phyloP scores from a whole-genome alignment of 352 stramenopile genomes.

The Phytophthora chlamydospora region DNA sequence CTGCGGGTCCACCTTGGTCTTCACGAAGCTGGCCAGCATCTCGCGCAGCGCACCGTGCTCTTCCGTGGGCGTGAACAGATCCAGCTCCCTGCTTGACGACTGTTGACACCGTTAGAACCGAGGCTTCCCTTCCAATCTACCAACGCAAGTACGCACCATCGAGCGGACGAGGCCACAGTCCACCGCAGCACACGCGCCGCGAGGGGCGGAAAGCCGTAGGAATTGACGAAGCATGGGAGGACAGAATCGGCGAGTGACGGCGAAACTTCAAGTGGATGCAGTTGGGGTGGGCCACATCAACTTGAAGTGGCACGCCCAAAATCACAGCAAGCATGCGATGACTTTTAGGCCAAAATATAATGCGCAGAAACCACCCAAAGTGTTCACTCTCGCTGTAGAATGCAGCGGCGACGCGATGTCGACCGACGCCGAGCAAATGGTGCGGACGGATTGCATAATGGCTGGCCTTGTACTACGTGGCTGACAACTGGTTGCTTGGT shows the following conservation, averaged over 20 bases:
- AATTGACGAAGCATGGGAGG: conserved; percentile 36
- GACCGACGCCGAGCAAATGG: conserved; percentile 9
- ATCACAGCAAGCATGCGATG: conserved; percentile 3
- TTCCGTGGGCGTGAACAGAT: conserved; percentile 90
- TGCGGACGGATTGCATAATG: conserved; percentile 2
- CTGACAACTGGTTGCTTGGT: conserved; percentile 3
- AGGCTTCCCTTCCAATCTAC: background rate
- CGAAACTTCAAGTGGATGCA: conserved; percentile 35
- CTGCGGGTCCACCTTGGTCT: conserved; percentile 97
- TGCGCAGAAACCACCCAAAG: conserved; percentile 20
- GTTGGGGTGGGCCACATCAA: conserved; percentile 29
- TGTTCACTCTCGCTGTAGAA: conserved; percentile 20
- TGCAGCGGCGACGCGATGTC: conserved; percentile 26
- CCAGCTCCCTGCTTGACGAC: conserved; percentile 44
- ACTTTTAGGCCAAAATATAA: conserved; percentile 16
- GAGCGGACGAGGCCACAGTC: conserved; percentile 16
- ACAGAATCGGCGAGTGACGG: conserved; percentile 16
- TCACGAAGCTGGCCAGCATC: conserved; percentile 94
- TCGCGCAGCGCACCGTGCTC: conserved; percentile 91
- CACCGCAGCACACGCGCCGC: conserved; percentile 12
- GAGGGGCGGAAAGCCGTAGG: conserved; percentile 29
- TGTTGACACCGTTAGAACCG: conserved; percentile 16
- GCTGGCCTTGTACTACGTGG: background rate
- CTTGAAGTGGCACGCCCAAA: conserved; percentile 35
- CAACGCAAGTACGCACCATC: conserved; percentile 27